These are phyloP conservation scores for Beverwykella pulmonaria DNA, from an alignment of 495 filamentous ascomycete species.

Conservation along the genomic window DNA sequence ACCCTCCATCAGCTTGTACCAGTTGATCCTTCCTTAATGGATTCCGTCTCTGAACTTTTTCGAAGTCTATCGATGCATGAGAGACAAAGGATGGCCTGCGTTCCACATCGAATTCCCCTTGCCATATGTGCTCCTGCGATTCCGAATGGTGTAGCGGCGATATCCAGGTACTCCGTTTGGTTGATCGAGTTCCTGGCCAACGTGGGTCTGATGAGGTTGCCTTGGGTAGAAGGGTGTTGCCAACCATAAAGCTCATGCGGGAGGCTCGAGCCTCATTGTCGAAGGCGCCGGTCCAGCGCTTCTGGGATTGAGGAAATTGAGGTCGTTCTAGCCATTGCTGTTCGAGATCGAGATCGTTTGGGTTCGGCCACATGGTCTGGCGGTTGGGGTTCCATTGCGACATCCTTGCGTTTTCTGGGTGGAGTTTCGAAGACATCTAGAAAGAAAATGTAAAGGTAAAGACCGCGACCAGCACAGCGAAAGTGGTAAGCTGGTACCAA, in stretches of 20 bases:
- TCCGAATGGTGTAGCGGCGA: not conserved
- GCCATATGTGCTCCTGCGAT: not conserved
- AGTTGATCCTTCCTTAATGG: not conserved
- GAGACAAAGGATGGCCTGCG: not conserved
- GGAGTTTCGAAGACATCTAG: not conserved
- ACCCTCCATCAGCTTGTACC: not conserved
- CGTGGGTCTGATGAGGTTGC: not conserved
- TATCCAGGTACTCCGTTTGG: not conserved
- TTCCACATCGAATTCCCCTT: not conserved
- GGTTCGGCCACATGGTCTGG: not conserved
- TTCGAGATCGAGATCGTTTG: not conserved
- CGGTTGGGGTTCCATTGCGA: not conserved
- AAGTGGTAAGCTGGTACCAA: not conserved
- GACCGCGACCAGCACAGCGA: not conserved
- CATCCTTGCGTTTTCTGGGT: not conserved
- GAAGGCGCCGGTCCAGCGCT: slow-evolving; percentile 9
- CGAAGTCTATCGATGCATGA: not conserved
- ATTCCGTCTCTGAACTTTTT: not conserved
- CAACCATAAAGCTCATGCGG: slow-evolving; percentile 3
- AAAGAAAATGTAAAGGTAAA: not conserved
- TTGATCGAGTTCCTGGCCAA: not conserved
- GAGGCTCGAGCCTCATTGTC: slow-evolving; percentile 6
- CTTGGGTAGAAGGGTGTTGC: not conserved
- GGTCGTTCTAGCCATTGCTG: not conserved
- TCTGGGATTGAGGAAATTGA: not conserved